These are phyloP conservation scores for Hypoxylon sp. DNA, from an alignment of 2,329 filamentous ascomycete species.

Conservation along the genomic window DNA sequence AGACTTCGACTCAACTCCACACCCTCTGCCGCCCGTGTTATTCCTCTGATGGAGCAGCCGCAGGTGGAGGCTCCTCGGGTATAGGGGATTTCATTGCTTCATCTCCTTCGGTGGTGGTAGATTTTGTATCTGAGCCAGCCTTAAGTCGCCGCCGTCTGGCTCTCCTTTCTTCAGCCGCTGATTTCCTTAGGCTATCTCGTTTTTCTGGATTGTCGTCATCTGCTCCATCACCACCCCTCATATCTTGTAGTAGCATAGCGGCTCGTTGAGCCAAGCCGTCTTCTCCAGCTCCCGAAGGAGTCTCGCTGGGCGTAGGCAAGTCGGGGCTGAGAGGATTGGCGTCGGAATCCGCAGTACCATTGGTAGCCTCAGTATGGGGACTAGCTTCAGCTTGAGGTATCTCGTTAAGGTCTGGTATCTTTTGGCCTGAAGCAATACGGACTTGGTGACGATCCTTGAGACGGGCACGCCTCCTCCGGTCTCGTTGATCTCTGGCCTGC, in stretches of 20 bases:
- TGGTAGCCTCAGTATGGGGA: slow-evolving; percentile 52
- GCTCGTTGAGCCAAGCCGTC: slow-evolving; percentile 89
- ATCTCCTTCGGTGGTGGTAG: slow-evolving; percentile 42
- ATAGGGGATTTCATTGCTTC: slow-evolving; percentile 42
- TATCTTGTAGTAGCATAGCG: slow-evolving; percentile 84
- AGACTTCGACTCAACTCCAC: slow-evolving; percentile 6
- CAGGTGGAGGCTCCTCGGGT: slow-evolving; percentile 42
- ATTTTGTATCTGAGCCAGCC: slow-evolving; percentile 45
- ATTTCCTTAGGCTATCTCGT: slow-evolving; percentile 72
- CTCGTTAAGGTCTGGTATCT: slow-evolving; percentile 81
- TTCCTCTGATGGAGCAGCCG: slow-evolving; percentile 39
- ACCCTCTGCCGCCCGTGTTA: neutral
- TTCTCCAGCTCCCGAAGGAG: slow-evolving; percentile 55
- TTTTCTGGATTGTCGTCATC: slow-evolving; percentile 67
- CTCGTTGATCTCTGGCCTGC: slow-evolving; percentile 87
- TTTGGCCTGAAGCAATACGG: slow-evolving; percentile 87
- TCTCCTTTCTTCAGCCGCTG: slow-evolving; percentile 56
- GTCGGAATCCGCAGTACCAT: slow-evolving; percentile 61
- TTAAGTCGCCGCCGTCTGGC: slow-evolving; percentile 52
- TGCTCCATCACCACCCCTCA: slow-evolving; percentile 74
- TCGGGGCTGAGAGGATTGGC: slow-evolving; percentile 66
- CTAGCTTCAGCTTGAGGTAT: slow-evolving; percentile 66
- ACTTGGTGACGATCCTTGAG: slow-evolving; percentile 93
- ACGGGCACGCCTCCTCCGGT: slow-evolving; percentile 85
- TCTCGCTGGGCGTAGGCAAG: slow-evolving; percentile 56